A percentile compares a stretch with the other conserved stretches of the same genome.
Conservation (phyloP, 257 asterid genomes). For the Agastache rugosa region DNA sequence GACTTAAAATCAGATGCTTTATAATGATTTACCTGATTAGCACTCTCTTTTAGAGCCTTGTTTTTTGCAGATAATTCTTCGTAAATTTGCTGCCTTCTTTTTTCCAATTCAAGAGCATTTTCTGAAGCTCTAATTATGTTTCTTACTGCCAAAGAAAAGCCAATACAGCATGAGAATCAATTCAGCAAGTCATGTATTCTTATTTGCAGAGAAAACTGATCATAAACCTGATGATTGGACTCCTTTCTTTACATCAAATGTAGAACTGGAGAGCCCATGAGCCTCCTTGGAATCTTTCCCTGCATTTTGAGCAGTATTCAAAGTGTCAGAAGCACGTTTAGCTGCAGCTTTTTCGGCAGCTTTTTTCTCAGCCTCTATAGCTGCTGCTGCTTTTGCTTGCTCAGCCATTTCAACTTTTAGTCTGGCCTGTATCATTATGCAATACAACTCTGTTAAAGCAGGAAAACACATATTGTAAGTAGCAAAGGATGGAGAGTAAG, state of each 20-base stretch:
- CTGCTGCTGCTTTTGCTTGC: constrained; percentile 61
- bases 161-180: constrained; percentile 38
- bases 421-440: constrained; percentile 63
- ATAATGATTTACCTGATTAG: constrained; percentile 55
- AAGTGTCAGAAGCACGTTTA: constrained; percentile 49
- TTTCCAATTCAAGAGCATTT: constrained; percentile 78
- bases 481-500: background rate
- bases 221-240: constrained; percentile 56
- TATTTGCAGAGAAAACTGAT: constrained; percentile 12
- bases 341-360: constrained; percentile 71
- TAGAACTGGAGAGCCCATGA: constrained; percentile 39
- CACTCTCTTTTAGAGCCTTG: constrained; percentile 49
- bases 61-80: constrained; percentile 54
- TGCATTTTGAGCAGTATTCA: constrained; percentile 38
- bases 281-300: constrained; percentile 40
- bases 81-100: constrained; percentile 53
- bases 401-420: constrained; percentile 67
- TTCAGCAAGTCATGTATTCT: background rate
- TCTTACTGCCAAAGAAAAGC: constrained; percentile 48
- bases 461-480: background rate
- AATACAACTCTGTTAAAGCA: constrained; percentile 30
- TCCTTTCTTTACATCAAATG: constrained; percentile 39
- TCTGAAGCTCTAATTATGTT: constrained; percentile 61
- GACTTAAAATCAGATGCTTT: constrained; percentile 21
- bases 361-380: constrained; percentile 64